These are phyloP conservation scores for Nitzschia putrida DNA, from an alignment of 108 stramenopile species.

Conservation along the genomic window DNA sequence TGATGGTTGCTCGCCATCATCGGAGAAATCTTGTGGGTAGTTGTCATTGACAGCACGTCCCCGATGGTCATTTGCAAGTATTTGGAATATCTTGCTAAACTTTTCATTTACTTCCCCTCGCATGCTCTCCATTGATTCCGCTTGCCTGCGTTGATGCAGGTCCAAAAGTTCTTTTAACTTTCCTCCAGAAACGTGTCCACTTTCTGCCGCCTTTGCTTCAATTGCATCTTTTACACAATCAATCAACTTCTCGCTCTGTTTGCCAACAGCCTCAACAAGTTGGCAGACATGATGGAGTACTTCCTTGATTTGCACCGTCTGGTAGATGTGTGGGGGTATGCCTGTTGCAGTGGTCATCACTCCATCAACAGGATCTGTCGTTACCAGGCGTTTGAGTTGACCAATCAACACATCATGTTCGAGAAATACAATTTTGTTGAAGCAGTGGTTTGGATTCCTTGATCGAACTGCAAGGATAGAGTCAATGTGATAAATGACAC, in stretches of 20 bases:
- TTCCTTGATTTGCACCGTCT: neutral
- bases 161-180: neutral
- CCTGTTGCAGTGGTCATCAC: conserved; percentile 38
- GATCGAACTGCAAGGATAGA: conserved; percentile 13
- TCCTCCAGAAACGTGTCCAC: conserved; percentile 1
- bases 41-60: too few relatives aligned
- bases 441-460: too few relatives aligned
- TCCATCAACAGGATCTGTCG: conserved; percentile 30
- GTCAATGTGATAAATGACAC: conserved; percentile 39
- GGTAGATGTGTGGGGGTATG: conserved; percentile 34
- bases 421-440: too few relatives aligned
- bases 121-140: too few relatives aligned
- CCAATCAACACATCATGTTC: too few relatives aligned
- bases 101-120: too few relatives aligned
- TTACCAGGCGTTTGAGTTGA: too few relatives aligned
- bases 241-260: neutral
- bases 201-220: neutral
- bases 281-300: neutral
- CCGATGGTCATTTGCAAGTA: too few relatives aligned
- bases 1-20: too few relatives aligned
- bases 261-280: neutral
- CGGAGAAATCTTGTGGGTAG: too few relatives aligned
- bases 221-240: neutral
- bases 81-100: too few relatives aligned
- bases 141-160: too few relatives aligned